Percentiles rank a stretch among this genome's conserved stretches.
Conservation (phyloP, 1,139 yeast species). For the Geotrichum carabidarum region DNA sequence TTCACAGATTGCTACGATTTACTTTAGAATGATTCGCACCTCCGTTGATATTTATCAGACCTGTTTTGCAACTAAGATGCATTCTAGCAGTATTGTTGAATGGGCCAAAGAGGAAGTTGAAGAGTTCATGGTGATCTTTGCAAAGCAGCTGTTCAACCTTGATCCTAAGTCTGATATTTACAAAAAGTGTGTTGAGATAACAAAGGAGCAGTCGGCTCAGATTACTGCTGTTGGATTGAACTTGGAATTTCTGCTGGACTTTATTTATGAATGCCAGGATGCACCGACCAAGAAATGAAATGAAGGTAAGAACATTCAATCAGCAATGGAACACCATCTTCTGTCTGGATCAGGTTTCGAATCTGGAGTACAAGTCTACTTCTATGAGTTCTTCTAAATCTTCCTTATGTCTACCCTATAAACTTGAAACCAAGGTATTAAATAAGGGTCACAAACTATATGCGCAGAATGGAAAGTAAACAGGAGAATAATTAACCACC, state of each 20-base stretch:
- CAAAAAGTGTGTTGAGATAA: constrained; percentile 48
- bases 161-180: constrained; percentile 45
- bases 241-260: constrained; percentile 46
- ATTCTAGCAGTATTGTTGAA: constrained; percentile 45
- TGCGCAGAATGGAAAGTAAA: too few relatives aligned
- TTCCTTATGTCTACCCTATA: too few relatives aligned
- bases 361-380: too few relatives aligned
- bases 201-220: constrained; percentile 56
- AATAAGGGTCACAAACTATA: too few relatives aligned
- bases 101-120: constrained; percentile 72
- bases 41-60: constrained; percentile 46
- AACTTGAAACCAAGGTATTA: too few relatives aligned
- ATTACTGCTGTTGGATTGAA: constrained; percentile 66
- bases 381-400: too few relatives aligned
- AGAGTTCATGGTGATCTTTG: constrained; percentile 53
- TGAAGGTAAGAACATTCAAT: not conserved
- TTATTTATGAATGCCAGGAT: constrained; percentile 14
- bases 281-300: not conserved
- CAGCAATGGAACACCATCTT: not conserved
- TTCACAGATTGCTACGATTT: constrained; percentile 53
- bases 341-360: too few relatives aligned
- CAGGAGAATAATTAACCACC: too few relatives aligned
- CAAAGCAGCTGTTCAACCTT: constrained; percentile 64
- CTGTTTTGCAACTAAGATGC: constrained; percentile 38
- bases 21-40: constrained; percentile 50